These are phyloP conservation scores for Areca catechu DNA, from an alignment of 176 grass and related monocot species.

Conservation along the genomic window DNA sequence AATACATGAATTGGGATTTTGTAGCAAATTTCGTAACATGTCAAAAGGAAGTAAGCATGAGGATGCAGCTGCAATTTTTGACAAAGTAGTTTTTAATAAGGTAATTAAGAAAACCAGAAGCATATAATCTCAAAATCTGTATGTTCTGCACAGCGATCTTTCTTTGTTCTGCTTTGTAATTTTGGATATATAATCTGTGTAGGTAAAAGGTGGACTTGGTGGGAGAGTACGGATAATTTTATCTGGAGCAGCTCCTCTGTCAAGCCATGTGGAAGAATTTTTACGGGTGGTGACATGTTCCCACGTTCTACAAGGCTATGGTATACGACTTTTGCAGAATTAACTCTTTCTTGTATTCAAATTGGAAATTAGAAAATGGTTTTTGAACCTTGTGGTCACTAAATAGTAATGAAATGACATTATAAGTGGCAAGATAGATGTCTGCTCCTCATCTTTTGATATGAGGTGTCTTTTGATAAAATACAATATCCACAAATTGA, in stretches of 20 bases:
- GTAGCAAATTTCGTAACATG: slow-evolving; percentile 91
- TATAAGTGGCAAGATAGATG: no score
- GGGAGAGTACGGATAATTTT: slow-evolving; percentile 81
- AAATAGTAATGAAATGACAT: no score
- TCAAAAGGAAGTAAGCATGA: slow-evolving; percentile 70
- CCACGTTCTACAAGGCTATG: slow-evolving; percentile 91
- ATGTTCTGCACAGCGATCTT: neutral
- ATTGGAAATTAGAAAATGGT: neutral
- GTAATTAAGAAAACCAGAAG: slow-evolving; percentile 17
- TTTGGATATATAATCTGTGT: slow-evolving; percentile 9
- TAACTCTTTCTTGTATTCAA: neutral
- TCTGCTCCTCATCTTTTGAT: no score
- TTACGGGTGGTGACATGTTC: slow-evolving; percentile 80
- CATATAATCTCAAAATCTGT: neutral
- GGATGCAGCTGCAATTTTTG: slow-evolving; percentile 66
- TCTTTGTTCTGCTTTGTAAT: slow-evolving; percentile 12
- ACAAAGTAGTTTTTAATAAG: slow-evolving; percentile 91
- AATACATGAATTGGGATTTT: slow-evolving; percentile 13
- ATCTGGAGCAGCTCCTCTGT: slow-evolving; percentile 89
- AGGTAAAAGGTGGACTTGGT: slow-evolving; percentile 89
- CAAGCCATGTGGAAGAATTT: slow-evolving; percentile 76
- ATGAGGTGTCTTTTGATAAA: no score
- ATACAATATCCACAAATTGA: no score
- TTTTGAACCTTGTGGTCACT: neutral
- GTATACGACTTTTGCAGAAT: slow-evolving; percentile 26